A percentile compares a stretch with the other conserved stretches of the same genome.
Evolutionary conservation across 768 basidiomycete species (phyloP).

Genomic region (Hemileccinum impolitum): DNA sequence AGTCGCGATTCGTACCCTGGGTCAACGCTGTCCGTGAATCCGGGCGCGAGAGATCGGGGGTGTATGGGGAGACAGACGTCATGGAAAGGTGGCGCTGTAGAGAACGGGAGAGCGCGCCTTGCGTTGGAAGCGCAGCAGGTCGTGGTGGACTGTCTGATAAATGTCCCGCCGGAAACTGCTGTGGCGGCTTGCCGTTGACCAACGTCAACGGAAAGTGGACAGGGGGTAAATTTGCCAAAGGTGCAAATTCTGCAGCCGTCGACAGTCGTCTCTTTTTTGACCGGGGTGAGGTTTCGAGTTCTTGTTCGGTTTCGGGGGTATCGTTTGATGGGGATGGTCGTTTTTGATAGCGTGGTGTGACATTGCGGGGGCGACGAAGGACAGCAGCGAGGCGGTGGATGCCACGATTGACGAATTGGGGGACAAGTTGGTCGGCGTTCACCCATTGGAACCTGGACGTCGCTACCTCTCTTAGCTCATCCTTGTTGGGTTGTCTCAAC

Average conservation of each 20-base stretch:
- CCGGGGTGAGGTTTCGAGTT: conserved; percentile 14
- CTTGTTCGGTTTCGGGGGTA: conserved; percentile 5
- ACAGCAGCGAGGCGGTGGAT: conserved; percentile 16
- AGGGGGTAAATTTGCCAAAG: background rate
- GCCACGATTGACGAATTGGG: conserved; percentile 23
- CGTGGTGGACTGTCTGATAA: conserved; percentile 7
- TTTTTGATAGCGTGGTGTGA: conserved; percentile 19
- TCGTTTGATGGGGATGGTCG: conserved; percentile 12
- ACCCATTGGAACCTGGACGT: conserved; percentile 28
- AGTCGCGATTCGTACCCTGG: conserved; percentile 14
- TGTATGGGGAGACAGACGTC: conserved; percentile 15
- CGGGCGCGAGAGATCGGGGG: conserved; percentile 9
- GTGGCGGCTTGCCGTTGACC: conserved; percentile 31
- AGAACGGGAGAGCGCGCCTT: conserved; percentile 16
- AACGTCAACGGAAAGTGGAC: conserved; percentile 15
- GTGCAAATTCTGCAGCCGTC: background rate
- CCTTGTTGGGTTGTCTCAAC: conserved; percentile 24
- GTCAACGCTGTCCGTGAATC: conserved; percentile 25
- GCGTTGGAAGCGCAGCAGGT: conserved; percentile 1
- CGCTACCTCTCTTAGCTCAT: conserved; percentile 25
- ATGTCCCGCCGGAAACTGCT: conserved; percentile 28
- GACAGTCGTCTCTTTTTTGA: conserved; percentile 27
- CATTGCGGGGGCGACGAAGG: conserved; percentile 3
- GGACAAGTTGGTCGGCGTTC: conserved; percentile 29
- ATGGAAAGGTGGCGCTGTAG: conserved; percentile 28